These are phyloP conservation scores for Silene vulgaris DNA, from an alignment of 179 eudicot genomes.

Conservation along the genomic window DNA sequence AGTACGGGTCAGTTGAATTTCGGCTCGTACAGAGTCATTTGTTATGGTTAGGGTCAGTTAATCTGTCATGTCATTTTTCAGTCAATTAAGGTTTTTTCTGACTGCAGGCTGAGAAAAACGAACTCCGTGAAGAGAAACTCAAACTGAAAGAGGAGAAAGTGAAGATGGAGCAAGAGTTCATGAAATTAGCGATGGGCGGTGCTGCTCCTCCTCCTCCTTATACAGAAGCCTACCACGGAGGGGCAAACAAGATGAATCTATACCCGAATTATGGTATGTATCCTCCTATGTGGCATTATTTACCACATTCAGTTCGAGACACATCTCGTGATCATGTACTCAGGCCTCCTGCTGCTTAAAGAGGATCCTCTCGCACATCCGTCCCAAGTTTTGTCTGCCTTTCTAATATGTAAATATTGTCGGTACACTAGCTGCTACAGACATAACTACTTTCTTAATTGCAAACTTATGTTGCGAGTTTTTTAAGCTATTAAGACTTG, in stretches of 20 bases:
- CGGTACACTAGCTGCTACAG: slow-evolving; percentile 5
- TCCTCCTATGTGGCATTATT: slow-evolving; percentile 92
- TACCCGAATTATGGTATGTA: slow-evolving; percentile 61
- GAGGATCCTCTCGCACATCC: slow-evolving; percentile 7
- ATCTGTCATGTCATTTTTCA: no score
- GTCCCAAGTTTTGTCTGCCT: slow-evolving; percentile 27
- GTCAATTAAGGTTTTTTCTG: no score
- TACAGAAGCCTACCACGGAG: slow-evolving; percentile 45
- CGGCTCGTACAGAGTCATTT: no score
- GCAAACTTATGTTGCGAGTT: neutral
- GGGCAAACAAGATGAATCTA: slow-evolving; percentile 59
- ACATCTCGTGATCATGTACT: slow-evolving; percentile 72
- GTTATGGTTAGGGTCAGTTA: no score
- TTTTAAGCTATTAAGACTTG: neutral
- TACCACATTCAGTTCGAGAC: slow-evolving; percentile 60
- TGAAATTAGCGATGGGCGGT: slow-evolving; percentile 29
- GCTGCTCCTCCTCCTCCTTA: slow-evolving; percentile 43
- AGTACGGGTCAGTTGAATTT: neutral
- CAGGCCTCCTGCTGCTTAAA: slow-evolving; percentile 89
- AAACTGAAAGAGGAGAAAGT: slow-evolving; percentile 60
- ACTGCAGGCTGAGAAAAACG: slow-evolving; percentile 74
- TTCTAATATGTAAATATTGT: slow-evolving; percentile 25
- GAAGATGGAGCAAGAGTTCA: slow-evolving; percentile 65
- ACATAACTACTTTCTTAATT: neutral
- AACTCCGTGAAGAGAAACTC: slow-evolving; percentile 82